Conservation (phyloP, 495 filamentous ascomycete species). For the Annulohypoxylon maeteangense region DNA sequence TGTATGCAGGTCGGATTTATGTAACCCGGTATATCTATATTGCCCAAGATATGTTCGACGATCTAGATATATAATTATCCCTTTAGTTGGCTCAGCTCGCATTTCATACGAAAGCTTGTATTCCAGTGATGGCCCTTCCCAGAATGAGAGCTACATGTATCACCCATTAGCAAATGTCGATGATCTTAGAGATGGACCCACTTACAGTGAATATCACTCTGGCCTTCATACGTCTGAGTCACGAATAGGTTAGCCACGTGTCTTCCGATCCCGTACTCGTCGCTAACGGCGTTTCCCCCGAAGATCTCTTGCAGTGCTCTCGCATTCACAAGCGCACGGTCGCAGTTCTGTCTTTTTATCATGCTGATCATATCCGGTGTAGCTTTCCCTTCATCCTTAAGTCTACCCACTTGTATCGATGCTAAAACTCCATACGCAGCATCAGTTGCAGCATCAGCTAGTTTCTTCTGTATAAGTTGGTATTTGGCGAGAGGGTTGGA, state of each 20-base stretch:
- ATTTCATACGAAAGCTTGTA: conserved; percentile 66
- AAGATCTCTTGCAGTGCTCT: conserved; percentile 91
- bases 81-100: neutral
- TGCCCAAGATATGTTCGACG: neutral
- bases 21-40: neutral
- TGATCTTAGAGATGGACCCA: conserved; percentile 37
- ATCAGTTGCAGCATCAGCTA: conserved; percentile 91
- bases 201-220: conserved; percentile 95
- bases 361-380: conserved; percentile 98
- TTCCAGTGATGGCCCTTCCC: conserved; percentile 69
- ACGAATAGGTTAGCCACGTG: conserved; percentile 98
- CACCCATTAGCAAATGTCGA: conserved; percentile 33
- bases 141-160: conserved; percentile 65
- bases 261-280: conserved; percentile 93
- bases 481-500: conserved; percentile 95
- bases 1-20: neutral
- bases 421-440: conserved; percentile 89
- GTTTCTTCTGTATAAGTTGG: conserved; percentile 98
- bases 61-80: neutral
- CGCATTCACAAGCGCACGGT: conserved; percentile 83
- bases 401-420: conserved; percentile 85
- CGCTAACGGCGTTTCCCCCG: conserved; percentile 95
- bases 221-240: conserved; percentile 97
- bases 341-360: conserved; percentile 98
- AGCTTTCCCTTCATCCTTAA: conserved; percentile 89